phyloP scores from a whole-genome alignment of 2,329 filamentous ascomycete genomes.

The Lasiodiplodia sp. region DNA sequence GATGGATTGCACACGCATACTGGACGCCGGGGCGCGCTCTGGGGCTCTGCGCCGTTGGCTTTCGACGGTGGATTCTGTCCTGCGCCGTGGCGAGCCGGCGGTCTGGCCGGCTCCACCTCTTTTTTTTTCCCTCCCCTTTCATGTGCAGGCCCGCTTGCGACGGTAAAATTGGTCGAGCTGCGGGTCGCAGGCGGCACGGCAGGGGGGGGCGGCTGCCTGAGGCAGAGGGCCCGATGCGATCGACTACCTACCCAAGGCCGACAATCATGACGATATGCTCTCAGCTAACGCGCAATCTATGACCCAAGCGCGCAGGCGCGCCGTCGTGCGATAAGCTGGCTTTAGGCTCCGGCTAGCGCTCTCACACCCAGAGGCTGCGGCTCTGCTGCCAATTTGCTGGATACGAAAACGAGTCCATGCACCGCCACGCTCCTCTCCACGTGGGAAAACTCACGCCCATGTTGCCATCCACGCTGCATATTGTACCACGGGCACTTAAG shows the following conservation, averaged over 20 bases:
- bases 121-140: neutral
- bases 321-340: no score
- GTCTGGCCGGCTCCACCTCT: neutral
- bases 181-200: neutral
- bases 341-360: neutral
- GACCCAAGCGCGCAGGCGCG: constrained; percentile 4
- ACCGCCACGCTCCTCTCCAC: neutral
- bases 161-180: neutral
- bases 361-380: neutral
- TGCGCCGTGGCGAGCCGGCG: no score
- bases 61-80: no score
- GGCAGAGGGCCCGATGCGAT: neutral
- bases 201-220: neutral
- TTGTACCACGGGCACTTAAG: neutral
- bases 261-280: neutral
- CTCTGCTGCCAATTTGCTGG: constrained; percentile 25
- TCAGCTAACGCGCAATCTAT: constrained; percentile 6
- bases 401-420: constrained; percentile 7
- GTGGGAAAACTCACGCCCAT: neutral
- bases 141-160: neutral
- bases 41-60: no score
- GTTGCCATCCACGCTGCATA: no score
- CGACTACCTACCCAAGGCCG: neutral
- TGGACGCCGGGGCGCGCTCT: neutral
- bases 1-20: neutral